Base-by-base conservation (phyloP, 108 stramenopile species). In the Stephanodiscus minutulus region DNA sequence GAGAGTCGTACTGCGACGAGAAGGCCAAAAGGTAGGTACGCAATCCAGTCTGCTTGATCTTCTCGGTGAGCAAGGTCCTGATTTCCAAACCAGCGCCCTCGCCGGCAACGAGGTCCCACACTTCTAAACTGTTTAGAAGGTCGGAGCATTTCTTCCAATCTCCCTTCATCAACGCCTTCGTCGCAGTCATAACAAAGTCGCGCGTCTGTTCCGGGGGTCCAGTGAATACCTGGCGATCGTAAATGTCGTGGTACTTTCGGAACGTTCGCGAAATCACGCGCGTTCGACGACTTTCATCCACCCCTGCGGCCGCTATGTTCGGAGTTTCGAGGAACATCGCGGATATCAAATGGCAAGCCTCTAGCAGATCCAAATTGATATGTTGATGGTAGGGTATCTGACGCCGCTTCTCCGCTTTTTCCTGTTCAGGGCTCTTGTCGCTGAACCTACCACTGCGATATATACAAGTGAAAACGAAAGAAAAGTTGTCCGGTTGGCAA, bases 321-420 rank as follows among this genome's bases (percentile, higher is more conserved):
- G 99, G 99, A 62, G 98, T 91, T 87, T 99, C 98, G 24, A 98
- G 85, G 41, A 99, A 81, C 99, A 99, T 99, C 64, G 99, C 99
- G 63, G 84, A 84, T 59, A 97, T 98, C 70, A 98, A 82, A 74
- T 98, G 97, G 68, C 92, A 94, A 20, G 95, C 96, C 69, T 99
- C 99, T 60, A 99, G 70, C 70, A 99, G 79, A 70, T 99, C 99
- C 55, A 97, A 81, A 72, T 97, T 97, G 83, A 98, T 88, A 75
- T 98, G 96, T 81, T 93, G 93, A 70, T 98, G 95, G 81, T 93
- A 98, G 5, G 97, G 96, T 46, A 97, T 85, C 68, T 97, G 97
- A 15, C 99, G 88, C 60, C 99, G 88, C 58, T 93, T 93, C 71
- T 98, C 99, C n/a, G 95, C 97, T 83, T 97, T 96, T 79, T 98